A percentile compares a stretch with the other conserved stretches of the same genome.
phyloP scores from a whole-genome alignment of 805 yeast species.

The Candida incommunis region DNA sequence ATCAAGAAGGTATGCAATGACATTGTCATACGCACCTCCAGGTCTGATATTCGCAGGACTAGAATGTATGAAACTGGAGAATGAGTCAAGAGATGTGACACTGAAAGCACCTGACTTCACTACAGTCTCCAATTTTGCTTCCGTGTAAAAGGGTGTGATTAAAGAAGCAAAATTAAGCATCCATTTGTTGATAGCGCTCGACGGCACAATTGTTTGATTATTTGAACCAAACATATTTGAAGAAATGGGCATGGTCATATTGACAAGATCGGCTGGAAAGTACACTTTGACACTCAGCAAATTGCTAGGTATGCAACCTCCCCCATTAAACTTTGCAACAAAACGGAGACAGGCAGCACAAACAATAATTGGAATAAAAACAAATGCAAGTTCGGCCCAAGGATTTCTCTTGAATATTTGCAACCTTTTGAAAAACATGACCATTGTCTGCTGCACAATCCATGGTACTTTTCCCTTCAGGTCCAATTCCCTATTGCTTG shows the following conservation, averaged over 20 bases:
- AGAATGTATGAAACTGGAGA: conserved; percentile 9
- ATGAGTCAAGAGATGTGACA: conserved; percentile 8
- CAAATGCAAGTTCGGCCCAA: conserved; percentile 13
- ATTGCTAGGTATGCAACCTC: conserved; percentile 9
- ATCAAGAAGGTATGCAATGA: conserved; percentile 17
- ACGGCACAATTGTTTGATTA: not conserved
- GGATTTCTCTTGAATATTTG: conserved; percentile 18
- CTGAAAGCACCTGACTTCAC: not conserved
- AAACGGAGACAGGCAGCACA: conserved; percentile 15
- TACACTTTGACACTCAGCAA: conserved; percentile 7
- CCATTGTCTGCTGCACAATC: conserved; percentile 12
- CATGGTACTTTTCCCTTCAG: not conserved
- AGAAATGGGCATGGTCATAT: not conserved
- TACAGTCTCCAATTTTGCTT: not conserved
- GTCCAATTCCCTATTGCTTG: conserved; percentile 7
- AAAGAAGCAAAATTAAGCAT: not conserved
- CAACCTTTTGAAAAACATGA: conserved; percentile 19
- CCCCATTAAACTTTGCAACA: conserved; percentile 8
- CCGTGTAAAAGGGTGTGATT: too few species aligned
- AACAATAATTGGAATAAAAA: conserved; percentile 20
- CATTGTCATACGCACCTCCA: conserved; percentile 18
- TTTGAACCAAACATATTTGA: not conserved
- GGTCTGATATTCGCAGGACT: conserved; percentile 17
- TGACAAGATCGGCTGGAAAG: conserved; percentile 5
- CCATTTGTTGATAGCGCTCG: not conserved